Base-by-base conservation (phyloP, 176 grass and related monocot genomes). In the Panicum miliaceum region DNA sequence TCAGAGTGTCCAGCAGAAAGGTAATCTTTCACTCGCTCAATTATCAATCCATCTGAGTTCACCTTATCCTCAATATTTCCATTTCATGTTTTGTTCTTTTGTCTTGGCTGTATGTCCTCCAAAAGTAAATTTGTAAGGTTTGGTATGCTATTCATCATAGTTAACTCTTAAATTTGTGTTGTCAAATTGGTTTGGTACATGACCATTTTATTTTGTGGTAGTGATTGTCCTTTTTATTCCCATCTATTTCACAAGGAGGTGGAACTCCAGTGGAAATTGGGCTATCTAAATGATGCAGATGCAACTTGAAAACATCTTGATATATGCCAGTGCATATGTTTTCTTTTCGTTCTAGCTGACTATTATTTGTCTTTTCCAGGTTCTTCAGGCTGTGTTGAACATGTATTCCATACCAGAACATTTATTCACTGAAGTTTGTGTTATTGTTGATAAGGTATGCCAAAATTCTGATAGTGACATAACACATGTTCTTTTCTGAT, bases 1-100 rank as follows among this genome's bases (percentile, higher is more conserved):
- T 94, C 73, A 91, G 90, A 69, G 78, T 94, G 35, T 97, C 95
- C 65, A 97, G 92, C 75, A 69, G 92, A 82, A 97, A 97, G 92
- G 92, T 97, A 47, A 66, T 26, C 50, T 72, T 51, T 60, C 48
- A 29, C 22, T 36, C 40, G 29, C 60, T 47, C 14, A 29, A 11
- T 26, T 27, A 29, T 65, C 23, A 48, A 65, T 67, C 23, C 60
- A 65, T 67, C 35, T 86, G 2, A 35, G 0, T 43, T 70, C 36
- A 66, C 26, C 8, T 20, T 48, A 60, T 48, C 7, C 19, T 26
- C 19, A 65, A 11, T 50, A 22, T 29, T 74, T 73, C 6, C 15
- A 38, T 47, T 57, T 43, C 52, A 40, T 22, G 8, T 14, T 26
- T 23, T 0, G 2, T 36, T 19, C 3, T 20, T 37, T 64, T 53